Conservation (phyloP, 2,329 filamentous ascomycete species). For the Tolypocladium cylindrosporum region DNA sequence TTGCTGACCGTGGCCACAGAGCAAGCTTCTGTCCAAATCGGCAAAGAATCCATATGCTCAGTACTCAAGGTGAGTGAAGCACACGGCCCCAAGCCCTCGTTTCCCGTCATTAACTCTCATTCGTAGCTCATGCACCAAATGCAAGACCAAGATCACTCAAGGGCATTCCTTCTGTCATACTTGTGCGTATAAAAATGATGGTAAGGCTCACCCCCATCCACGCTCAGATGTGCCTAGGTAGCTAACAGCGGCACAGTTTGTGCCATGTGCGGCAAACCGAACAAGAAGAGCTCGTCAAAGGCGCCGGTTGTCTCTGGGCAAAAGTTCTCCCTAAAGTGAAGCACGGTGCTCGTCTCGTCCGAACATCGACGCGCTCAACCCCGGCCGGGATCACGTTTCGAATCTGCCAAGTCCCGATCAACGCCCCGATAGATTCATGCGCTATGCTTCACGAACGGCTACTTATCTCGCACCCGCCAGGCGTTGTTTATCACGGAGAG, state of each 20-base stretch:
- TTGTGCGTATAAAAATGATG: conserved; percentile 52
- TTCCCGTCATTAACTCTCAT: background rate
- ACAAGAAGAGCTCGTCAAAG: conserved; percentile 36
- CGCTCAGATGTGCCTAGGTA: background rate
- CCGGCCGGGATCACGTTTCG: background rate
- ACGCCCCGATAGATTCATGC: no score
- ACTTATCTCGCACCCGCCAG: no score
- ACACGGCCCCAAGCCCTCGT: background rate
- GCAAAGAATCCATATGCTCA: conserved; percentile 58
- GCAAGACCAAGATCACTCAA: conserved; percentile 54
- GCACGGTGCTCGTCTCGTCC: background rate
- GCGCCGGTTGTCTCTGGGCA: conserved; percentile 48
- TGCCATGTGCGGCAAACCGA: conserved; percentile 53
- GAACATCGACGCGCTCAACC: background rate
- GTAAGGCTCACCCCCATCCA: conserved; percentile 25
- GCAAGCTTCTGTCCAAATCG: conserved; percentile 52
- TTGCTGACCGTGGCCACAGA: conserved; percentile 25
- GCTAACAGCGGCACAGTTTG: conserved; percentile 34
- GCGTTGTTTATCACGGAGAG: background rate
- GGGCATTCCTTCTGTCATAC: conserved; percentile 51
- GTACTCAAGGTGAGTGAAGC: conserved; percentile 31
- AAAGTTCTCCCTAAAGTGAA: conserved; percentile 52
- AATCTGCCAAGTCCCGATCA: background rate
- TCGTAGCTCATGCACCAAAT: conserved; percentile 44
- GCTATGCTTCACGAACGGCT: no score